These are phyloP conservation scores for Rhododendron kiyosumense DNA, from an alignment of 148 eudicot species.

Conservation along the genomic window DNA sequence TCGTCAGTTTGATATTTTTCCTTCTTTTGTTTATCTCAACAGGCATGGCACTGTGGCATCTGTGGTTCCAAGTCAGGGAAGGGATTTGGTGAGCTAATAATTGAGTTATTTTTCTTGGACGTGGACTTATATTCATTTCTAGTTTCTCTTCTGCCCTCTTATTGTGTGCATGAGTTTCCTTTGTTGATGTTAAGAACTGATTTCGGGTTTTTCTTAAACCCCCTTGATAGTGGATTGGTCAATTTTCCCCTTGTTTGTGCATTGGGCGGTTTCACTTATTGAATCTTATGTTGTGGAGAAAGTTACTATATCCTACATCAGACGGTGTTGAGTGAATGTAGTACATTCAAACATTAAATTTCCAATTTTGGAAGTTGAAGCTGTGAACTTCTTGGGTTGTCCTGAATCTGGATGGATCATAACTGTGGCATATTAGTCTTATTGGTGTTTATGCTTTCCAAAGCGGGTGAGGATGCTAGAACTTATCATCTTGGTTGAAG, in stretches of 20 bases:
- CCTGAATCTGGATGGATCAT: background rate
- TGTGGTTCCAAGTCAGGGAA: conserved; percentile 35
- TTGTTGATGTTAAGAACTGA: background rate
- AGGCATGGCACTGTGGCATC: conserved; percentile 34
- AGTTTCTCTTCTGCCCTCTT: background rate
- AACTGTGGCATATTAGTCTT: background rate
- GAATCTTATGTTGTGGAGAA: background rate
- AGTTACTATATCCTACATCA: background rate
- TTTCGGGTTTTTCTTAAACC: background rate
- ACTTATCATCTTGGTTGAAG: background rate
- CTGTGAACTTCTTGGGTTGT: background rate
- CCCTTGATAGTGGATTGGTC: background rate
- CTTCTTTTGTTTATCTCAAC: conserved; percentile 20
- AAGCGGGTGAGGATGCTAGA: background rate
- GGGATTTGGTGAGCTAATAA: conserved; percentile 50
- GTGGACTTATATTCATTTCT: background rate
- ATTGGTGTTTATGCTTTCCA: background rate
- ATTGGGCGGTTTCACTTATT: background rate
- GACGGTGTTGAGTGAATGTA: background rate
- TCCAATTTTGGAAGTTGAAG: background rate
- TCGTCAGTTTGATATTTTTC: background rate
- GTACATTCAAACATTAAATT: background rate
- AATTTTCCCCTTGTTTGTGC: background rate
- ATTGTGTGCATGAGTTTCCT: background rate
- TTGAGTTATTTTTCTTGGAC: background rate